Evolutionary conservation across 192 early-diverging fungal species (phyloP), one percentile per base, ranked within the genome.

Genomic region (Rhizophagus prolifer): DNA sequence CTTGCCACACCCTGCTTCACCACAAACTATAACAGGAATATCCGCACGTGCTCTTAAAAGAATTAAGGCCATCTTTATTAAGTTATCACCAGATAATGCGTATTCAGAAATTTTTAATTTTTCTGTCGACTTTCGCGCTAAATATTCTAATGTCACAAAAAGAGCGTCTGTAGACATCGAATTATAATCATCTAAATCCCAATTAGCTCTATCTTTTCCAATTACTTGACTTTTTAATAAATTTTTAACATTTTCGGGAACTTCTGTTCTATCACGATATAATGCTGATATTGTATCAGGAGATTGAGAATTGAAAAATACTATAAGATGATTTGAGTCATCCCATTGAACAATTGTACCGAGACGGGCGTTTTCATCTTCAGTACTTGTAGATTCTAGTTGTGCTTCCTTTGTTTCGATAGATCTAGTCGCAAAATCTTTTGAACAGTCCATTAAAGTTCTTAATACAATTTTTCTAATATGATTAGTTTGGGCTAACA

Each of bases 21-120:
- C 50, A 19, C 50, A 54, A 54, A 54, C 16, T 54, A 54, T 44
- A 44, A 44, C 50, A 1, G 72, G 72, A 59, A 74, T 63, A 58
- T 63, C 68, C 26, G 31, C 30, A 74, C 50, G 34, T 19, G 16
- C 50, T 54, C 50, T 54, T 54, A 54, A 54, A 54, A 54, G 50
- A 54, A 54, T 54, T 54, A 74, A 36, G 9, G 72, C 72, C 72
- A 74, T 74, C 58, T 74, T 74, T 34, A 74, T 30, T 23, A 74
- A 31, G 14, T 74, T 74, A 23, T 74, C 72, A n/a, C 38, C 34
- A 23, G 21, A 36, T 26, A 74, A 25, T 4, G 50, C 50, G 1
- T 54, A 54, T 54, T 54, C 50, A 19, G 50, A 9, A 19, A 19
- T 6, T 5, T 58, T 28, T 14, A 26, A 23, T 23, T 62, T 21